phyloP scores from a whole-genome alignment of 805 yeast genomes.

The Kodamaea neixiangensis region DNA sequence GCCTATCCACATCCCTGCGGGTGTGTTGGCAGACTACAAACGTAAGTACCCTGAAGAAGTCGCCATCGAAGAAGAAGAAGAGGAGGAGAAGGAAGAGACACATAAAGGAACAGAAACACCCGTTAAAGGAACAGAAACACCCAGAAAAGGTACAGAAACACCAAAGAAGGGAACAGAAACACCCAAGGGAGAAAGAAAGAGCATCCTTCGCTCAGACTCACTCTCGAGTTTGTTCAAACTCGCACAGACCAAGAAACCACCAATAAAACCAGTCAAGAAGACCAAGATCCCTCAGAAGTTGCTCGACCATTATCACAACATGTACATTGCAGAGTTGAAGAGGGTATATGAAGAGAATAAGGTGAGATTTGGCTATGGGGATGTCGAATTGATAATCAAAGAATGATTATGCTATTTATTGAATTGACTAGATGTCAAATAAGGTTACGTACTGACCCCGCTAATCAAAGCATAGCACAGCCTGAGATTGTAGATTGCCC shows the following conservation, averaged over 20 bases:
- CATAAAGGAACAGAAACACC: conserved; percentile 39
- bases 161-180: neutral
- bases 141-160: neutral
- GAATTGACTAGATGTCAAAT: no score
- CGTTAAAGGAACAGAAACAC: conserved; percentile 41
- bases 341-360: conserved; percentile 69
- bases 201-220: conserved; percentile 21
- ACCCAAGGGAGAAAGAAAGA: conserved; percentile 34
- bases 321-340: conserved; percentile 65
- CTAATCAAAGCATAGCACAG: no score
- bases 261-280: conserved; percentile 19
- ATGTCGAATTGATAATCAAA: conserved; percentile 48
- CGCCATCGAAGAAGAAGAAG: neutral
- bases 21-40: conserved; percentile 32
- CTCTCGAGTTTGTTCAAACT: conserved; percentile 32
- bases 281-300: conserved; percentile 39
- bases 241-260: conserved; percentile 10
- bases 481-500: no score
- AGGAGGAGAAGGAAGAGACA: conserved; percentile 8
- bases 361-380: conserved; percentile 51
- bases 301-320: conserved; percentile 68
- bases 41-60: conserved; percentile 34
- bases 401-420: no score
- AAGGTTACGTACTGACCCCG: no score
- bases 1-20: conserved; percentile 60